These are phyloP conservation scores for Heterobasidion occidentale DNA, from an alignment of 1,284 basidiomycete species.

Conservation along the genomic window DNA sequence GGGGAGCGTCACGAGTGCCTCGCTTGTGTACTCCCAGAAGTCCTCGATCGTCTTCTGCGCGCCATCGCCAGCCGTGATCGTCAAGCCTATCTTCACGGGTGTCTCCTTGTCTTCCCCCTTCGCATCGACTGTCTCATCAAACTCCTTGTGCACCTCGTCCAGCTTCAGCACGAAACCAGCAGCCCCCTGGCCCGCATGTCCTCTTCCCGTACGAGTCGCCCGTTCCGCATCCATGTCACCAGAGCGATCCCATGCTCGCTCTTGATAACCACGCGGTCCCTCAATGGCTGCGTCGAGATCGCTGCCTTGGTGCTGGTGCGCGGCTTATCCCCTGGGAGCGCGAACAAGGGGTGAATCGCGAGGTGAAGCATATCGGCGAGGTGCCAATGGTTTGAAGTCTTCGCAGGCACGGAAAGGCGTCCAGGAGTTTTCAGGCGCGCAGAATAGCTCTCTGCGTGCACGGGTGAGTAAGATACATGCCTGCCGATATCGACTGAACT, in stretches of 20 bases:
- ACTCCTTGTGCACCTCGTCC: not conserved
- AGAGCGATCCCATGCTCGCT: not conserved
- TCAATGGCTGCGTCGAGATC: not conserved
- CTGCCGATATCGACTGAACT: not conserved
- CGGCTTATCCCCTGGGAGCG: not conserved
- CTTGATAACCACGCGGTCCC: not conserved
- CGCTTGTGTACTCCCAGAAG: conserved; percentile 1
- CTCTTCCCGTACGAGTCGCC: not conserved
- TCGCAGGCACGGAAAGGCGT: not conserved
- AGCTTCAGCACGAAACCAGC: not conserved
- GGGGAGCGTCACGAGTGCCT: not conserved
- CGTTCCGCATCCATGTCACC: not conserved
- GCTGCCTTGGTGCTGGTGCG: not conserved
- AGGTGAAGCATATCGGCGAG: conserved; percentile 1
- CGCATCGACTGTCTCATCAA: not conserved
- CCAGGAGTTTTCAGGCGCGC: not conserved
- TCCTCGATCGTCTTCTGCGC: not conserved
- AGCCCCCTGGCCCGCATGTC: not conserved
- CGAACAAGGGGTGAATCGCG: conserved; percentile 1
- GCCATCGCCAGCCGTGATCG: not conserved
- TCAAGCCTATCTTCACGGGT: not conserved
- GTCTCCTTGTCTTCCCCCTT: not conserved
- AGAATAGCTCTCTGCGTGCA: not conserved
- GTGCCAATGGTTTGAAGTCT: not conserved
- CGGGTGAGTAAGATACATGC: not conserved